Conservation (phyloP, 805 yeast species). For the Monosporozyma yasuniensis region DNA sequence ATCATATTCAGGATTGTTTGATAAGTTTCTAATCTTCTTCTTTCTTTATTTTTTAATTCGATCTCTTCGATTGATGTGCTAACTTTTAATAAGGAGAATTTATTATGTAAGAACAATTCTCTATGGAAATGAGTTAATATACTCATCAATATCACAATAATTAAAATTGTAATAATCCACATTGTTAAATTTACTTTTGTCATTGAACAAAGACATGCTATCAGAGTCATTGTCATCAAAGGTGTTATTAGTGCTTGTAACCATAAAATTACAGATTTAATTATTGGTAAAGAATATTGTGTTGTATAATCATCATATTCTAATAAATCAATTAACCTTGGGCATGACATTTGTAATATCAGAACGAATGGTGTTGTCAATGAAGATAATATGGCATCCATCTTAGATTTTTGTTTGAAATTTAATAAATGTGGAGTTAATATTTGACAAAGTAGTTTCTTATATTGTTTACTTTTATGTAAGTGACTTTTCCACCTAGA, state of each 20-base stretch:
- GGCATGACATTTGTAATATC: constrained; percentile 30
- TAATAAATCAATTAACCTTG: constrained; percentile 22
- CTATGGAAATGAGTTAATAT: constrained; percentile 8
- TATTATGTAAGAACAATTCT: constrained; percentile 11
- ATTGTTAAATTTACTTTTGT: constrained; percentile 5
- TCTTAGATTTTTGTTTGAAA: constrained; percentile 18
- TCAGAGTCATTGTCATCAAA: constrained; percentile 13
- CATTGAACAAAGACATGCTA: constrained; percentile 14
- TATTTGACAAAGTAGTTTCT: constrained; percentile 7
- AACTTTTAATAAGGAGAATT: constrained; percentile 17
- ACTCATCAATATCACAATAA: background rate
- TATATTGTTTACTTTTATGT: constrained; percentile 4
- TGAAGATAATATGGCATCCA: constrained; percentile 25
- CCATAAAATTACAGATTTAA: constrained; percentile 19
- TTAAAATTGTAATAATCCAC: constrained; percentile 3
- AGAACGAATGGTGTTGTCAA: constrained; percentile 31
- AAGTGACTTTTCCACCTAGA: background rate
- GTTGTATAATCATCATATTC: constrained; percentile 20
- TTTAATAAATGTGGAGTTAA: constrained; percentile 30
- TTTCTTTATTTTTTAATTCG: constrained; percentile 9
- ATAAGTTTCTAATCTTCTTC: constrained; percentile 14
- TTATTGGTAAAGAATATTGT: constrained; percentile 14
- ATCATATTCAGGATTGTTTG: constrained; percentile 11
- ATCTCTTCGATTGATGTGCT: constrained; percentile 5
- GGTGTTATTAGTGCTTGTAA: constrained; percentile 30